Conservation (phyloP, 2,329 filamentous ascomycete species). For the Trichoderma cornu-damae region DNA sequence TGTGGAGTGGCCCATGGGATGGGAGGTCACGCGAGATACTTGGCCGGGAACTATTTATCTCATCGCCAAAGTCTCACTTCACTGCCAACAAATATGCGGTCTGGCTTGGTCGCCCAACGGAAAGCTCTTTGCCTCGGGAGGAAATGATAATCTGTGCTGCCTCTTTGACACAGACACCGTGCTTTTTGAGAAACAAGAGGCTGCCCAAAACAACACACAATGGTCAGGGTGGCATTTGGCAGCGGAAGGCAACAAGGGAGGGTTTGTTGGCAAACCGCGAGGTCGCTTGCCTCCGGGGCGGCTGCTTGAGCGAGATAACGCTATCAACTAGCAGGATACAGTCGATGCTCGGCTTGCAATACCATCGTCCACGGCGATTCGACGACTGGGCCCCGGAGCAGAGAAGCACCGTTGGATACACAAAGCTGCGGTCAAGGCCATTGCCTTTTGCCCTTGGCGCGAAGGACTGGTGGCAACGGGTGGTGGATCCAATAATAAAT, state of each 20-base stretch:
- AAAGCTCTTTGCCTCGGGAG: slow-evolving; percentile 74
- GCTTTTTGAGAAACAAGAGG: slow-evolving; percentile 28
- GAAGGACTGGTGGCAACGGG: slow-evolving; percentile 81
- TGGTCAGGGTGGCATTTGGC: slow-evolving; percentile 7
- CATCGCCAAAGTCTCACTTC: slow-evolving; percentile 69
- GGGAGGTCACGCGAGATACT: slow-evolving; percentile 57
- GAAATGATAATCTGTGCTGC: slow-evolving; percentile 86
- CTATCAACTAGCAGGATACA: slow-evolving; percentile 13
- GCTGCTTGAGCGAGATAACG: not conserved
- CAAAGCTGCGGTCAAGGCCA: slow-evolving; percentile 87
- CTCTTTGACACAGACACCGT: slow-evolving; percentile 68
- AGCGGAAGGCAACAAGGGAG: not conserved
- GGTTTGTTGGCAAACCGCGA: not conserved
- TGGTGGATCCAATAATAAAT: slow-evolving; percentile 88
- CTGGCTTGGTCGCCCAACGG: slow-evolving; percentile 81
- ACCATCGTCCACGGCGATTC: slow-evolving; percentile 34
- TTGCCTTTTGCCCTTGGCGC: slow-evolving; percentile 95
- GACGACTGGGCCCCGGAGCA: slow-evolving; percentile 48
- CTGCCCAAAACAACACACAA: not conserved
- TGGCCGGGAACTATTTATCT: slow-evolving; percentile 78
- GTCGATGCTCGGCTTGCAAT: slow-evolving; percentile 30
- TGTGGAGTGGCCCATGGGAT: slow-evolving; percentile 72
- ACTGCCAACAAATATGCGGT: slow-evolving; percentile 87
- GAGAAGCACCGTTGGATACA: slow-evolving; percentile 73
- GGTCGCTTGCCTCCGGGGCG: not conserved